Evolutionary conservation across 2,329 filamentous ascomycete species (phyloP).

Genomic region (Xylariaceae sp.): DNA sequence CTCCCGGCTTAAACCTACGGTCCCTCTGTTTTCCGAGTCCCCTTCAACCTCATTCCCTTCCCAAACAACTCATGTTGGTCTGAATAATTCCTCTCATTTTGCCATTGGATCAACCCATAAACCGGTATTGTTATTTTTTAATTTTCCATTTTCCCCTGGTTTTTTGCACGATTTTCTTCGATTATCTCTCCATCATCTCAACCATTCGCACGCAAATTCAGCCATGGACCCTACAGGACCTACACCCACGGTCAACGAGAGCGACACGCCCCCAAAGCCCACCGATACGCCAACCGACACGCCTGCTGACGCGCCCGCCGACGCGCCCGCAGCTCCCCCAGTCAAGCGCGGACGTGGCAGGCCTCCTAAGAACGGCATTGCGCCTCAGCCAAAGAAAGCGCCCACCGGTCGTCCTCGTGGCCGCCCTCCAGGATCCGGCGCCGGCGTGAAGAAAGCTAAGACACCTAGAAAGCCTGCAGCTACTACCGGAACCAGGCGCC

Average conservation of each 20-base stretch:
- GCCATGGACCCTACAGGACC: slow-evolving; percentile 17
- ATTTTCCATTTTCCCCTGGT: not conserved
- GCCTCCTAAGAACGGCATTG: slow-evolving; percentile 38
- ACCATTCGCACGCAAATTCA: slow-evolving; percentile 8
- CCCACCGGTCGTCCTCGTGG: slow-evolving; percentile 46
- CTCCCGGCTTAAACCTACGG: not conserved
- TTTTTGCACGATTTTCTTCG: not conserved
- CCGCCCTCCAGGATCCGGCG: slow-evolving; percentile 42
- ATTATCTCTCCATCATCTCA: not conserved
- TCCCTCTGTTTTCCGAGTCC: not conserved
- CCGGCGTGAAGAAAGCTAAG: slow-evolving; percentile 30
- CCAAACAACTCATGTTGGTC: not conserved
- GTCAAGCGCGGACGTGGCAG: slow-evolving; percentile 39
- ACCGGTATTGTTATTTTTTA: too few relatives aligned
- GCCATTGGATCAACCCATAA: not conserved
- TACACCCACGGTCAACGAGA: not conserved
- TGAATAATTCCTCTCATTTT: not conserved
- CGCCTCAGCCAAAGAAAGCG: slow-evolving; percentile 32
- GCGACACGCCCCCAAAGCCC: not conserved
- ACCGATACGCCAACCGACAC: slow-evolving; percentile 24
- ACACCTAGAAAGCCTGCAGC: slow-evolving; percentile 21
- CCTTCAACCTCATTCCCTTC: not conserved
- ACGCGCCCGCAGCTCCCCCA: slow-evolving; percentile 24
- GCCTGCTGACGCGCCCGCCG: slow-evolving; percentile 13
- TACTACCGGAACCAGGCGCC: slow-evolving; percentile 22